Conservation (phyloP, 306 rosid genomes). For the Astragalus glycyphyllos region DNA sequence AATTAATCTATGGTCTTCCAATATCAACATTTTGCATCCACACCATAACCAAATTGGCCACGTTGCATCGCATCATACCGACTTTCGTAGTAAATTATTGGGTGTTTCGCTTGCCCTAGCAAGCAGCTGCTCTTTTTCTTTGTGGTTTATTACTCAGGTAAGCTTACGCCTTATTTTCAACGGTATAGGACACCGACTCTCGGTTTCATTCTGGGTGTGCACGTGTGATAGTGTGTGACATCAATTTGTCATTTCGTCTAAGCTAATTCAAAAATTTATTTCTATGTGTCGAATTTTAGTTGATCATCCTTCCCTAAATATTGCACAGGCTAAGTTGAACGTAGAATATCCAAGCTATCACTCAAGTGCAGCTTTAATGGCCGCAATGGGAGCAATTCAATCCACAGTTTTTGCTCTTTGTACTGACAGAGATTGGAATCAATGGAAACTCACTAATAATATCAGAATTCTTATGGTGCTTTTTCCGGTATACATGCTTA, state of each 20-base stretch:
- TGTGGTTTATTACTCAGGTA: slow-evolving; percentile 60
- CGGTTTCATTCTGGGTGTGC: too few relatives aligned
- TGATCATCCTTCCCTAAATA: too few relatives aligned
- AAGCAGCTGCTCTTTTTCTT: slow-evolving; percentile 38
- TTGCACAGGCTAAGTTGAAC: slow-evolving; percentile 50
- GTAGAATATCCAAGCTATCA: slow-evolving; percentile 45
- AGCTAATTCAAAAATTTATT: too few relatives aligned
- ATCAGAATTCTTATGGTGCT: slow-evolving; percentile 16
- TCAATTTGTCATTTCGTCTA: too few relatives aligned
- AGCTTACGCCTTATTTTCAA: too few relatives aligned
- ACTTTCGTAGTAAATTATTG: neutral
- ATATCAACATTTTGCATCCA: slow-evolving; percentile 41
- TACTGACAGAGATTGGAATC: slow-evolving; percentile 32
- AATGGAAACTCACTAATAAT: slow-evolving; percentile 33
- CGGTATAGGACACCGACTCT: too few relatives aligned
- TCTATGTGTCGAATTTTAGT: too few relatives aligned
- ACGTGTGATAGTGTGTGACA: too few relatives aligned
- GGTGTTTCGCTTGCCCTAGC: slow-evolving; percentile 36
- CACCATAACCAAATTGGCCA: neutral
- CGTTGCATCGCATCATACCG: neutral
- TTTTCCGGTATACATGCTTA: slow-evolving; percentile 27
- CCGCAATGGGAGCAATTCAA: slow-evolving; percentile 41
- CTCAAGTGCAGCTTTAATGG: slow-evolving; percentile 50
- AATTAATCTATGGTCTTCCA: slow-evolving; percentile 38
- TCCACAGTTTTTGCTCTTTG: slow-evolving; percentile 35